Percentiles rank a stretch among this genome's conserved stretches.
These are phyloP conservation scores for Apiotrichum laibachii DNA, from an alignment of 1,284 basidiomycete species.

Conservation along the genomic window DNA sequence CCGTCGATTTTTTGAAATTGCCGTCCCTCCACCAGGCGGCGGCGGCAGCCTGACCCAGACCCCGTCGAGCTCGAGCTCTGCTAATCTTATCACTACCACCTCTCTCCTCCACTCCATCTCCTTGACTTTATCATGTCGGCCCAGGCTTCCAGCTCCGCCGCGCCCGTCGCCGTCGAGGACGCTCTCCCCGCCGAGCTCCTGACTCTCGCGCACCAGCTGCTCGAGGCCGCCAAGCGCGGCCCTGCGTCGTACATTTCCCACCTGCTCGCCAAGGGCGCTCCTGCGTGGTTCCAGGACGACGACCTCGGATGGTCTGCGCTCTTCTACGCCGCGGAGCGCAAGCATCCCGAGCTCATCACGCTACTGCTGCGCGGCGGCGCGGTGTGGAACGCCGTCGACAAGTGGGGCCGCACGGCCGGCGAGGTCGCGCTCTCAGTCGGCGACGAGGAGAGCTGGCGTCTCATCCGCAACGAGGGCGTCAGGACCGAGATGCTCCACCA, in stretches of 20 bases:
- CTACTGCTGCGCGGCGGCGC: constrained; percentile 77
- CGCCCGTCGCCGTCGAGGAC: background rate
- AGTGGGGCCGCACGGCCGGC: constrained; percentile 73
- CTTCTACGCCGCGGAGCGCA: constrained; percentile 81
- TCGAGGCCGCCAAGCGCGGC: constrained; percentile 39
- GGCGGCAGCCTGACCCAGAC: too few relatives aligned
- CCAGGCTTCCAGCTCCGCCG: too few relatives aligned
- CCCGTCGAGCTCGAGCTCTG: too few relatives aligned
- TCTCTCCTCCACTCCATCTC: too few relatives aligned
- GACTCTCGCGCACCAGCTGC: constrained; percentile 28
- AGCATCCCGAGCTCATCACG: constrained; percentile 63
- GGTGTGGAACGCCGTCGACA: constrained; percentile 87
- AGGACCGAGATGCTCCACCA: constrained; percentile 58
- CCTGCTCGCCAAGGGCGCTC: constrained; percentile 69
- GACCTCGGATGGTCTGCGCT: constrained; percentile 76
- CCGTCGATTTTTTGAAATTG: too few relatives aligned
- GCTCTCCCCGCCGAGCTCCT: constrained; percentile 18
- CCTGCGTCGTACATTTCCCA: constrained; percentile 57
- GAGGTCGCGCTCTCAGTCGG: constrained; percentile 85
- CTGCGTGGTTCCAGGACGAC: constrained; percentile 87
- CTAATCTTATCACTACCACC: too few relatives aligned
- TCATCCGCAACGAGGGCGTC: constrained; percentile 81
- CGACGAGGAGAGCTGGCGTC: constrained; percentile 65
- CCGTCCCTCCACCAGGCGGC: too few relatives aligned
- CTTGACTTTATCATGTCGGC: too few relatives aligned